Percentiles rank a stretch among this genome's conserved stretches.
These are phyloP conservation scores for Penicillium daleae DNA, from an alignment of 495 filamentous ascomycete genomes.

Conservation along the genomic window DNA sequence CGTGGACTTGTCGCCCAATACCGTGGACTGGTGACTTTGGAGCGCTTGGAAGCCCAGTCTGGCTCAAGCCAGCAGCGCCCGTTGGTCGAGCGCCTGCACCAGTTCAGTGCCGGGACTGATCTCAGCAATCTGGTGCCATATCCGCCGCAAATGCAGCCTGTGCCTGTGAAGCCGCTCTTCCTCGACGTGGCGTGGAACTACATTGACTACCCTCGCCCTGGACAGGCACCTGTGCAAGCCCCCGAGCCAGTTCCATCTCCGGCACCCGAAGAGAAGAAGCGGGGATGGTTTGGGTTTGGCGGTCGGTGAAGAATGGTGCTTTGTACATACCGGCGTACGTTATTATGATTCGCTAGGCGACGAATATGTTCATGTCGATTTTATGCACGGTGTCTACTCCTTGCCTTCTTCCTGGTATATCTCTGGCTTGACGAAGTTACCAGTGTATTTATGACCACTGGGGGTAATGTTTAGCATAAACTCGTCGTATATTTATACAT, in stretches of 20 bases:
- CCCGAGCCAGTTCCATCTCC: slow-evolving; percentile 10
- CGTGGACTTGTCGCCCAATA: slow-evolving; percentile 71
- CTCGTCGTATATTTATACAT: not conserved
- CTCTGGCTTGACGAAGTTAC: not conserved
- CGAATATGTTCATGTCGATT: not conserved
- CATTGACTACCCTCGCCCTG: slow-evolving; percentile 80
- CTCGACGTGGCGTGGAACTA: slow-evolving; percentile 98
- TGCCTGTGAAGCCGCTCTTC: slow-evolving; percentile 95
- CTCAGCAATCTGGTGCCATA: slow-evolving; percentile 81
- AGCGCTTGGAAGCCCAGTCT: slow-evolving; percentile 52
- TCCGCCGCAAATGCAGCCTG: slow-evolving; percentile 77
- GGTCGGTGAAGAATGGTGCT: slow-evolving; percentile 58
- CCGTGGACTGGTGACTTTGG: slow-evolving; percentile 81
- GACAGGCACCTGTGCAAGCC: slow-evolving; percentile 32
- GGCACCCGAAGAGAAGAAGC: slow-evolving; percentile 57
- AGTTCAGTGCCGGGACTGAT: slow-evolving; percentile 71
- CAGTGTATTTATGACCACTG: not conserved
- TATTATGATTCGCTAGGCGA: not conserved
- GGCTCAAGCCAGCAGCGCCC: slow-evolving; percentile 46
- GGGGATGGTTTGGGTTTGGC: slow-evolving; percentile 91
- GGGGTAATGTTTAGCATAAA: no score
- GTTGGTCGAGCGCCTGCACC: slow-evolving; percentile 71
- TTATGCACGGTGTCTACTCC: not conserved
- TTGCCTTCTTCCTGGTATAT: not conserved
- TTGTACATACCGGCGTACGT: not conserved